Base-by-base conservation (phyloP, 2,329 filamentous ascomycete genomes). In the Capronia epimyces region DNA sequence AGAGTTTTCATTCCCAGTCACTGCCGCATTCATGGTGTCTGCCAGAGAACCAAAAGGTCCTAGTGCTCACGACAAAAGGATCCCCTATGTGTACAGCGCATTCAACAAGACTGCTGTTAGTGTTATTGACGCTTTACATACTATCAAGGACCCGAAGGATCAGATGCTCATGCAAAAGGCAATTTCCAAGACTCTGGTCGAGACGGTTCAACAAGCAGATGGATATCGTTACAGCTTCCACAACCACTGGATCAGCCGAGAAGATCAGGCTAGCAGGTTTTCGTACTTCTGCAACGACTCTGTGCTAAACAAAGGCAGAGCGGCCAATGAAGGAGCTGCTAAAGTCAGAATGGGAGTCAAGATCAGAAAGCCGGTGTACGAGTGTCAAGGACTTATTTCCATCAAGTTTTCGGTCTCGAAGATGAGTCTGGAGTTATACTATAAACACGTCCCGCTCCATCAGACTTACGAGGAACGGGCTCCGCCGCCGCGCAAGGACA, bases 341-440 rank as follows among this genome's bases (percentile, higher is more conserved):
- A 60, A 49, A 43, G 37, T 51, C 18, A 48, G 42, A 29, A 21
- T 40, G 25, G 51, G 53, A 27, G 55, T 57, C 21, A 54, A 55
- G 36, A 45, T 50, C 32, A 47, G 46, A 36, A 61, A 61, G 46
- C 55, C 50, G 7, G 55, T 60, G 21, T 61, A 53, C 32, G 59
- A 60, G 20, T 61, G 59, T 21, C 47, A 52, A 13, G 59, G 59
- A 9, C 21, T 48, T 18, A 41, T 60, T 12, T 52, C 53, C 15
- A 46, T 61, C 47, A 61, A 61, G 43, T 61, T 61, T 42, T 61
- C 59, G 6, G 21, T 55, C 24, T 58, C 57, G 12, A 61, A 61
- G 20, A 53, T 55, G 31, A 57, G 43, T 36, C 43, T 61, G 16
- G 55, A 60, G 31, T 37, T 61, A 13, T 49, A 58, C 22, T 61